A percentile compares a stretch with the other conserved stretches of the same genome.
These are phyloP conservation scores for Fusarium poae DNA, from an alignment of 2,329 filamentous ascomycete species.

Conservation along the genomic window DNA sequence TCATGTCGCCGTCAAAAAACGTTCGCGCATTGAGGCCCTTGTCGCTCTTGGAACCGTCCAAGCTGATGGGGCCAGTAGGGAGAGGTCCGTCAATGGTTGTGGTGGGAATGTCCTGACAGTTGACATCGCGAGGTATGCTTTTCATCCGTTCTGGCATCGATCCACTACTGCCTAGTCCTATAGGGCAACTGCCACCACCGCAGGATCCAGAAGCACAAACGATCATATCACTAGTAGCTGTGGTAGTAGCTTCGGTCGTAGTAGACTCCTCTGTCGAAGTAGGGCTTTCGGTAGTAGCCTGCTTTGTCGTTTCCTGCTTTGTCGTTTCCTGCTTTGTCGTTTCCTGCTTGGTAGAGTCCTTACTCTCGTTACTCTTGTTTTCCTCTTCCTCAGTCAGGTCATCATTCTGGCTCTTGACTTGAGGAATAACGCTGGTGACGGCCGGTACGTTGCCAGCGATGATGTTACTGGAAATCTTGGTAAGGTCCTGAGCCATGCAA, in stretches of 20 bases:
- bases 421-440: constrained; percentile 5
- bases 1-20: constrained; percentile 5
- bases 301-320: constrained; percentile 18
- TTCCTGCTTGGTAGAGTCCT: constrained; percentile 16
- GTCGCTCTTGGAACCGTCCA: no score
- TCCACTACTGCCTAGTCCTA: background rate
- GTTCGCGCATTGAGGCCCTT: no score
- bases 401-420: background rate
- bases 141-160: constrained; percentile 27
- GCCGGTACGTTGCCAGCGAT: constrained; percentile 21
- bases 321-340: constrained; percentile 21
- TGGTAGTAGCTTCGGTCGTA: constrained; percentile 16
- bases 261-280: constrained; percentile 11
- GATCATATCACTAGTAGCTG: background rate
- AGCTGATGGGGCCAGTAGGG: background rate
- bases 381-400: background rate
- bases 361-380: background rate
- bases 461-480: constrained; percentile 20
- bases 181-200: constrained; percentile 25
- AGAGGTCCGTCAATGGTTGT: constrained; percentile 19
- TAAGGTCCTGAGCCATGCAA: constrained; percentile 33
- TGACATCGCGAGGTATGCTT: background rate
- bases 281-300: constrained; percentile 1
- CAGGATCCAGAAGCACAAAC: constrained; percentile 31
- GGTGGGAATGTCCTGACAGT: constrained; percentile 24